Conservation (phyloP, 192 early-diverging fungal species). For the Entomortierella beljakovae region DNA sequence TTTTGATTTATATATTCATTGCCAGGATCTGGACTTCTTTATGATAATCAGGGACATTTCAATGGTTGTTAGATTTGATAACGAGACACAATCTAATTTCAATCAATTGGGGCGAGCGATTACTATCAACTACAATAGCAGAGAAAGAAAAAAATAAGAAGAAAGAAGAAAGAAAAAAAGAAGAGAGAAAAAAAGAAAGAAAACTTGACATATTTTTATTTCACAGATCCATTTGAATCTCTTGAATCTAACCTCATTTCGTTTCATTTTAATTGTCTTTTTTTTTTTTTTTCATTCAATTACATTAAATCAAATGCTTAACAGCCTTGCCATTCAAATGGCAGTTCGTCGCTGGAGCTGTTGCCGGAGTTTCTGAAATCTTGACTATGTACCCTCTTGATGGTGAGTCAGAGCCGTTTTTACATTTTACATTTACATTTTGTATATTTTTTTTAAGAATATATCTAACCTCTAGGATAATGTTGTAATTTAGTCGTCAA, state of each 20-base stretch:
- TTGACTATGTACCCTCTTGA: conserved; percentile 95
- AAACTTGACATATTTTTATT: too few species aligned
- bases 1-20: not conserved
- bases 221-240: too few species aligned
- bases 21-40: too few species aligned
- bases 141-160: too few species aligned
- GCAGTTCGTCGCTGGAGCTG: conserved; percentile 82
- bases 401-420: conserved; percentile 15
- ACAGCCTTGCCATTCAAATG: conserved; percentile 80
- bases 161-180: too few species aligned
- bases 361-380: conserved; percentile 93
- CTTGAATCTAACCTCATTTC: too few species aligned
- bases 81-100: too few species aligned
- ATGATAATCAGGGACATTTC: not conserved
- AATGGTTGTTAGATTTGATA: not conserved
- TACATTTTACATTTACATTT: not conserved
- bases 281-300: too few species aligned
- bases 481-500: conserved; percentile 76
- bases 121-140: too few species aligned
- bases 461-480: conserved; percentile 12
- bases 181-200: too few species aligned
- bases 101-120: too few species aligned
- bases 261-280: too few species aligned
- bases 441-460: not conserved
- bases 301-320: not conserved